Conservation (phyloP, 2,329 filamentous ascomycete species). For the Kalmusia sp. region DNA sequence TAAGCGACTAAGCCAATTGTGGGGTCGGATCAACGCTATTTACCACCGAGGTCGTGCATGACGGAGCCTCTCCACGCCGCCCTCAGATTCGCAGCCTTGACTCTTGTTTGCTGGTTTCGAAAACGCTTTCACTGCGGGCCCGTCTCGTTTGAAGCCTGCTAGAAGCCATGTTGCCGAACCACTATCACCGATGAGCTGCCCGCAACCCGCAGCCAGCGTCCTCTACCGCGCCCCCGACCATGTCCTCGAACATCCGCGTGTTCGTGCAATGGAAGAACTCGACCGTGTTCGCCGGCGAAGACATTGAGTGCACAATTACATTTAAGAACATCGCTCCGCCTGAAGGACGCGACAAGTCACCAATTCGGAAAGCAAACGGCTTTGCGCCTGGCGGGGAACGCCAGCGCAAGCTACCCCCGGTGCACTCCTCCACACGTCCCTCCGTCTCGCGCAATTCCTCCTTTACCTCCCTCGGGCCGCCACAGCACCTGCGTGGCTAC, state of each 20-base stretch:
- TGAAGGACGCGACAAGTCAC: constrained; percentile 40
- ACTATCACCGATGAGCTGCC: constrained; percentile 40
- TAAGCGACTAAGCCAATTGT: constrained; percentile 8
- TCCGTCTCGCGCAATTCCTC: constrained; percentile 47
- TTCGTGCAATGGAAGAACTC: constrained; percentile 95
- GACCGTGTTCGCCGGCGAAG: constrained; percentile 94
- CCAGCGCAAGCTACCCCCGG: constrained; percentile 47
- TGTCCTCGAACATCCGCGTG: constrained; percentile 78
- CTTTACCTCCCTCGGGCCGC: constrained; percentile 37
- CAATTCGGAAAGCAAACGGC: constrained; percentile 44
- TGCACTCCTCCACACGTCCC: constrained; percentile 44
- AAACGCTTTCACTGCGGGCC: background rate
- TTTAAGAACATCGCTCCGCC: constrained; percentile 82
- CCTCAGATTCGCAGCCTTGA: constrained; percentile 2
- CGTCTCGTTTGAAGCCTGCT: constrained; percentile 13
- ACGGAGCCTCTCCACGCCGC: constrained; percentile 1
- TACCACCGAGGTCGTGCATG: constrained; percentile 12
- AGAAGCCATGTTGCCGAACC: constrained; percentile 37
- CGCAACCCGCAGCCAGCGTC: constrained; percentile 33
- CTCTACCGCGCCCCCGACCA: constrained; percentile 37
- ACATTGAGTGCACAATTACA: constrained; percentile 93
- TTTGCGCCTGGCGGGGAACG: constrained; percentile 43
- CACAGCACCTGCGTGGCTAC: constrained; percentile 62
- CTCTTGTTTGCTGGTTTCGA: background rate
- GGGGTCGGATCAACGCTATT: constrained; percentile 8